Evolutionary conservation across 2,329 filamentous ascomycete genomes (phyloP).

Genomic region (Cladosporium velox): DNA sequence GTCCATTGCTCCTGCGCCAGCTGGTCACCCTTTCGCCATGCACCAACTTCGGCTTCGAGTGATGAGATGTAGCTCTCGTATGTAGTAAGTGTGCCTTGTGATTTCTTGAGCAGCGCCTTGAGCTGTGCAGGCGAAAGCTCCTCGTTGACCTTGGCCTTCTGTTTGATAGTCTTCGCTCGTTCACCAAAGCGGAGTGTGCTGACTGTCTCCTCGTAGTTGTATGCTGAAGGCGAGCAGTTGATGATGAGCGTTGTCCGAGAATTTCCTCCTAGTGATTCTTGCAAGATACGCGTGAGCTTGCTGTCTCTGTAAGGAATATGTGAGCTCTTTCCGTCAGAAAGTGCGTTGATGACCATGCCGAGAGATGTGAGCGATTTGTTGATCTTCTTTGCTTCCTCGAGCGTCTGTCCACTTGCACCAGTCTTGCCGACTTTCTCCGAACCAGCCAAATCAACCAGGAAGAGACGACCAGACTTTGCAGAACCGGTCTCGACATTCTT

Average conservation of each 20-base stretch:
- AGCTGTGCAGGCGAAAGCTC: constrained; percentile 94
- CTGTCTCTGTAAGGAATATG: constrained; percentile 97
- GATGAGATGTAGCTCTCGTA: constrained; percentile 85
- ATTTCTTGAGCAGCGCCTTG: constrained; percentile 89
- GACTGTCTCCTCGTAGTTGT: constrained; percentile 94
- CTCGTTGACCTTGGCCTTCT: constrained; percentile 99
- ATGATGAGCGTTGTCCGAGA: constrained; percentile 97
- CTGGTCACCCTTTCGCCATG: constrained; percentile 84
- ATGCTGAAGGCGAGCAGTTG: constrained; percentile 98
- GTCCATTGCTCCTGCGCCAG: constrained; percentile 92
- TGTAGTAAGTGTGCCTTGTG: constrained; percentile 82
- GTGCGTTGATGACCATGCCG: constrained; percentile 97
- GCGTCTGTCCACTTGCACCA: constrained; percentile 91
- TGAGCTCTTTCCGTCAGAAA: constrained; percentile 95
- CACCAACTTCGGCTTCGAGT: constrained; percentile 79
- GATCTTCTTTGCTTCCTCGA: constrained; percentile 99
- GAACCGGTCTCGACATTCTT: constrained; percentile 97
- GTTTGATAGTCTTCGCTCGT: constrained; percentile 97
- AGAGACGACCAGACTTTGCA: constrained; percentile 92
- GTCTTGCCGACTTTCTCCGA: constrained; percentile 99
- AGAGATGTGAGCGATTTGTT: constrained; percentile 98
- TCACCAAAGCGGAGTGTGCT: constrained; percentile 93
- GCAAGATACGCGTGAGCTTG: constrained; percentile 92
- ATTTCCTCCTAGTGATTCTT: constrained; percentile 97
- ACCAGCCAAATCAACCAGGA: constrained; percentile 96